Base-by-base conservation (phyloP, 1,284 basidiomycete genomes). In the Ustilago trichophora region DNA sequence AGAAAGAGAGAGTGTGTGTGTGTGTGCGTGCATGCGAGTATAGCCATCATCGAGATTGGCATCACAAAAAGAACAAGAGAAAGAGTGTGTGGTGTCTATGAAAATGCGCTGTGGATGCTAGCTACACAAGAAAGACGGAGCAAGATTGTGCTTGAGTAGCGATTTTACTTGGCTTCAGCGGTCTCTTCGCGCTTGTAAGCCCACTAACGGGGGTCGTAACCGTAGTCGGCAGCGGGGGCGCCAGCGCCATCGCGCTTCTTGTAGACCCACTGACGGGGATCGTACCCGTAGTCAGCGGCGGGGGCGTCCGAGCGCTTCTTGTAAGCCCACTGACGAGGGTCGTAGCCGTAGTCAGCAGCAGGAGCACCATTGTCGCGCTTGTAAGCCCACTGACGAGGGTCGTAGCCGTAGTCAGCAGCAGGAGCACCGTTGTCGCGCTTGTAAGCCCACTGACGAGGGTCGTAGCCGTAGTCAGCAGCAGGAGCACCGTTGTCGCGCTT, bases 181-280 rank as follows among this genome's bases (percentile, higher is more conserved):
- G 24, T 25, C 24, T 41, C 37, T 12, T 40, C 47, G n/a, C 37
- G 36, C 47, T 53, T 36, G 49, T 50, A 50, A 29, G 12, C 48
- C 49, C 49, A 52, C 41, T 52, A 40, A 31, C 34, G 16, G 36
- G 40, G 40, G 41, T 52, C 38, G 22, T 47, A 47, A 6, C 51
- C 51, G 22, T 42, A 54, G 27, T 54, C 51, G 25, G 32, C 42
- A 25, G 50, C 40, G 26, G 46, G 35, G 22, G 43, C 43, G 33
- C 32, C 43, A 25, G 32, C 29, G 25, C 13, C 21, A 21, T 37
- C 26, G 7, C 27, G 25, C n/a, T n/a, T n/a, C 49, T 52, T 52
- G 49, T 52, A 52, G 8, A 24, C 49, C 40, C 41, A 52, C 38
- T 44, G 49, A 13, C 38, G 16, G 21, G 53, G 43, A 45, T 55